Evolutionary conservation across 805 yeast genomes (phyloP).

Genomic region (Candida stauntonica): DNA sequence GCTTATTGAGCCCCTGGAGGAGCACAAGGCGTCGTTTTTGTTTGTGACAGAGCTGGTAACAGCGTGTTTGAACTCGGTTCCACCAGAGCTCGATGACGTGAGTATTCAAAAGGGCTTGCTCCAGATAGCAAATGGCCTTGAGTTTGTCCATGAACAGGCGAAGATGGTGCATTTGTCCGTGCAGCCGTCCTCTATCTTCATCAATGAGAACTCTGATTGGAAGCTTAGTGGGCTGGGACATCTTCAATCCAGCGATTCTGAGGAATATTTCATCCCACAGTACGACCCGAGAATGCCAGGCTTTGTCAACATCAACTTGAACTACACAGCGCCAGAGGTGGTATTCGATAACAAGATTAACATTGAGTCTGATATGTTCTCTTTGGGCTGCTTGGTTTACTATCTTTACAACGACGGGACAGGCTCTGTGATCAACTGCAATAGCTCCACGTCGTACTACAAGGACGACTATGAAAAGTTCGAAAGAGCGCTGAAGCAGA

Average conservation of each 20-base stretch:
- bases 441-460: slow-evolving; percentile 55
- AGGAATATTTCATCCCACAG: slow-evolving; percentile 64
- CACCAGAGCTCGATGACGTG: slow-evolving; percentile 56
- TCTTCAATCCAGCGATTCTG: slow-evolving; percentile 44
- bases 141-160: slow-evolving; percentile 77
- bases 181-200: slow-evolving; percentile 70
- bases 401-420: slow-evolving; percentile 57
- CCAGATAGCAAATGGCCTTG: slow-evolving; percentile 72
- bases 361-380: slow-evolving; percentile 74
- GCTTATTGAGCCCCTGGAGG: slow-evolving; percentile 85
- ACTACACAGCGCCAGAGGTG: slow-evolving; percentile 83
- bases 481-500: slow-evolving; percentile 41
- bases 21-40: slow-evolving; percentile 66
- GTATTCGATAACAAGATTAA: slow-evolving; percentile 59
- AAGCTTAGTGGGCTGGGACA: slow-evolving; percentile 74
- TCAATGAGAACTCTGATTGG: slow-evolving; percentile 91
- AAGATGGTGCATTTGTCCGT: slow-evolving; percentile 72
- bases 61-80: slow-evolving; percentile 45
- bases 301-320: slow-evolving; percentile 64
- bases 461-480: slow-evolving; percentile 50
- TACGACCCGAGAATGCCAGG: slow-evolving; percentile 71
- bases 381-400: slow-evolving; percentile 74
- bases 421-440: slow-evolving; percentile 44
- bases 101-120: slow-evolving; percentile 78
- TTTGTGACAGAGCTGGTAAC: slow-evolving; percentile 84